Percentiles rank a stretch among this genome's conserved stretches.
These are phyloP conservation scores for Triangularia verruculosa DNA, from an alignment of 2,329 filamentous ascomycete genomes.

Conservation along the genomic window DNA sequence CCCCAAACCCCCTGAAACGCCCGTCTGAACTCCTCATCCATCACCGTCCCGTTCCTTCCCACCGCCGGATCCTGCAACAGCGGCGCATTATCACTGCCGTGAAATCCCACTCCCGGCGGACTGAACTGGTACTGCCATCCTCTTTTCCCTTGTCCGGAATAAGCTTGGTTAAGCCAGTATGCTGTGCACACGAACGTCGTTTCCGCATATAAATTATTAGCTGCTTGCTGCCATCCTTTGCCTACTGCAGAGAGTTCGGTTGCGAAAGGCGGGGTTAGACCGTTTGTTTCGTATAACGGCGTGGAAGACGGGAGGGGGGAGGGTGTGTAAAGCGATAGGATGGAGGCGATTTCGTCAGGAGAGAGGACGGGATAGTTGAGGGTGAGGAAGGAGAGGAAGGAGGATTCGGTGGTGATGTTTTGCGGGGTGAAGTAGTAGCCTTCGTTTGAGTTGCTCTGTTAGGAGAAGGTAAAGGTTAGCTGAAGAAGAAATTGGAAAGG, in stretches of 20 bases:
- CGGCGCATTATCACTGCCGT: neutral
- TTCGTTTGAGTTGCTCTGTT: slow-evolving; percentile 38
- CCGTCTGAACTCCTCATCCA: neutral
- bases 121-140: neutral
- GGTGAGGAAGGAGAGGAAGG: slow-evolving; percentile 30
- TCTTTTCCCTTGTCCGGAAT: neutral
- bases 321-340: slow-evolving; percentile 32
- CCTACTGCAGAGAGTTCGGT: slow-evolving; percentile 49
- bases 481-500: too few species aligned
- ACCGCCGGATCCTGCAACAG: neutral
- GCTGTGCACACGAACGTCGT: slow-evolving; percentile 53
- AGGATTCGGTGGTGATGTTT: slow-evolving; percentile 31
- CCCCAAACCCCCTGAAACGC: neutral
- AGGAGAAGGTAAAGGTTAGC: neutral
- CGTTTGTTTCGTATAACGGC: slow-evolving; percentile 25
- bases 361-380: too few species aligned
- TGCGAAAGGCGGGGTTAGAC: slow-evolving; percentile 29
- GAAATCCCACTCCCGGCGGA: neutral
- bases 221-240: slow-evolving; percentile 49
- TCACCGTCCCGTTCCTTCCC: neutral
- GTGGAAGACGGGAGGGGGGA: slow-evolving; percentile 25
- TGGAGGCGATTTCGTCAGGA: slow-evolving; percentile 29
- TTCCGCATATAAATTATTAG: slow-evolving; percentile 54
- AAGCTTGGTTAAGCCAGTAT: slow-evolving; percentile 32
- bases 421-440: slow-evolving; percentile 35